Base-by-base conservation (phyloP, 176 grass and related monocot species). In the Oryza meyeriana region DNA sequence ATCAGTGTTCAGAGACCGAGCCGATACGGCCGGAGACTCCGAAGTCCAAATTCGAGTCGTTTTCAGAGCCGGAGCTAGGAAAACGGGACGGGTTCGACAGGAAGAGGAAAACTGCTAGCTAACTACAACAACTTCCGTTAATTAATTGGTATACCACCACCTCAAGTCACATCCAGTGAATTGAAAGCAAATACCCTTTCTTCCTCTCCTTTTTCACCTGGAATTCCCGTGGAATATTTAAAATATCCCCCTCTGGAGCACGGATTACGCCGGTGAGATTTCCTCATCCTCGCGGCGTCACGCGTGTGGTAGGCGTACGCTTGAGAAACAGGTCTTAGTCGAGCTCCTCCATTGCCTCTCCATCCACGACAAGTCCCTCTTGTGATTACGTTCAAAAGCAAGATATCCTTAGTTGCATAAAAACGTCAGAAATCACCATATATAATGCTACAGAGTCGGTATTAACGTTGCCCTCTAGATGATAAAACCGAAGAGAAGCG, bases 351-450 rank as follows among this genome's bases (percentile, higher is more conserved):
- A 22, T 52, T 75, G 24, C 66, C 55, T 79, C 55, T n/a, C 55
- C 55, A 25, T 25, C 76, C 76, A 65, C 57, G 66, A 36, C 48
- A 36, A 45, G 66, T 79, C 83, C 4, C 16, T 58, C 22, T 38
- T 79, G 64, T 68, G n/a, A 69, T 58, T 48, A 71, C 78, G 69
- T 48, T n/a, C n/a, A n/a, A n/a, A n/a, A n/a, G n/a, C n/a, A 16
- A 69, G 20, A 57, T 36, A 29, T 62, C 36, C 1, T 45, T n/a
- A n/a, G n/a, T n/a, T 45, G 42, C 42, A 64, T 10, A 45, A 5
- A 5, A 8, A 26, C 12, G 38, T 64, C 28, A 33, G 12, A 17
- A 14, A 52, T 65, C 25, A 16, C 63, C 22, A 16, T 18, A 69
- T 61, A 8, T 69, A 42, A 42, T 2, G 12, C 40, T 42, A 42